Percentiles rank a stretch among this genome's conserved stretches.
Conservation (phyloP, 2,329 filamentous ascomycete genomes). For the Talaromyces sp. region DNA sequence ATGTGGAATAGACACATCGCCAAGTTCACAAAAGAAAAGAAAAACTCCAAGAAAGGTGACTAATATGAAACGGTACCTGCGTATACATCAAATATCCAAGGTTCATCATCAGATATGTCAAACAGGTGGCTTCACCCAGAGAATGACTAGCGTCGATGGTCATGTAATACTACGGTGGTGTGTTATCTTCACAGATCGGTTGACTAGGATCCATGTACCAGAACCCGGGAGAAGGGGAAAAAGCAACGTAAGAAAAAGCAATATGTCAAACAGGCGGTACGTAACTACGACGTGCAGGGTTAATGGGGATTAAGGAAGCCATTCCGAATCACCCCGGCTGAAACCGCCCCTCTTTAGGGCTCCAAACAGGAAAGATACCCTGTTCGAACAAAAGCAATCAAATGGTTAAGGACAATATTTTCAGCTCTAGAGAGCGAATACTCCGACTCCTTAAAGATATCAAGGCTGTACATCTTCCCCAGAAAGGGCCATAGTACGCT, state of each 20-base stretch:
- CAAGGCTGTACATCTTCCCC: background rate
- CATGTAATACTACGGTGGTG: background rate
- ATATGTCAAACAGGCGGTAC: constrained; percentile 2
- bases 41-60: background rate
- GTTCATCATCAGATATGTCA: background rate
- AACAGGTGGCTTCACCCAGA: background rate
- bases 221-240: background rate
- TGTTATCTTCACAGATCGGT: background rate
- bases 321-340: background rate
- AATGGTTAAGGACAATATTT: background rate
- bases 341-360: constrained; percentile 4
- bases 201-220: background rate
- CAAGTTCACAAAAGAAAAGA: constrained; percentile 1
- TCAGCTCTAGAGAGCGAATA: background rate
- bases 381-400: constrained; percentile 3
- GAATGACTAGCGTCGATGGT: constrained; percentile 1
- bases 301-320: background rate
- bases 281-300: background rate
- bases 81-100: background rate
- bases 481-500: background rate
- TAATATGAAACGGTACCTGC: constrained; percentile 7
- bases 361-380: background rate
- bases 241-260: constrained; percentile 2
- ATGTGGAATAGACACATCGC: background rate
- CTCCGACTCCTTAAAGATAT: background rate